A percentile compares a stretch with the other conserved stretches of the same genome.
These are phyloP conservation scores for Cadophora sp. DNA, from an alignment of 2,329 filamentous ascomycete genomes.

Conservation along the genomic window DNA sequence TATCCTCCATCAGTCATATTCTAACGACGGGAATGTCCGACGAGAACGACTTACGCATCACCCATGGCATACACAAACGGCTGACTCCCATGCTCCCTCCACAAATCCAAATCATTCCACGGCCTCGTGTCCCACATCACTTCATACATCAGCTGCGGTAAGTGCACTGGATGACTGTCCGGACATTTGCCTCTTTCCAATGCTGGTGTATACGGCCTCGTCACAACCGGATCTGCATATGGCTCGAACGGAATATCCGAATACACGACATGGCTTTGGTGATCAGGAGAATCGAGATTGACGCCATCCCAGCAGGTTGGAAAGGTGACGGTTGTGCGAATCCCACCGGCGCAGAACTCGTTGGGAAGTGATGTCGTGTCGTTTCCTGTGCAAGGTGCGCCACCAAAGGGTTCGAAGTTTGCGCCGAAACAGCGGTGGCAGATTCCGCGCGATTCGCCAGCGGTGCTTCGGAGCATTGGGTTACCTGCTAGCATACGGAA, in stretches of 20 bases:
- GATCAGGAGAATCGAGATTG: slow-evolving; percentile 59
- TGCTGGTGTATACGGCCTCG: slow-evolving; percentile 43
- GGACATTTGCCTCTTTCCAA: slow-evolving; percentile 49
- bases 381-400: slow-evolving; percentile 45
- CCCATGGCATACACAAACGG: slow-evolving; percentile 19
- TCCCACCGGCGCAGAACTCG: slow-evolving; percentile 57
- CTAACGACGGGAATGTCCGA: not conserved
- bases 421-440: slow-evolving; percentile 61
- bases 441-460: slow-evolving; percentile 54
- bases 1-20: not conserved
- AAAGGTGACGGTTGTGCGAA: slow-evolving; percentile 62
- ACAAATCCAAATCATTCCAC: slow-evolving; percentile 53
- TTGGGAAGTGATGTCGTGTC: slow-evolving; percentile 59
- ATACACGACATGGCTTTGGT: slow-evolving; percentile 63
- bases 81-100: slow-evolving; percentile 51
- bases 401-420: slow-evolving; percentile 32
- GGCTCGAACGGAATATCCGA: slow-evolving; percentile 50
- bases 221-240: slow-evolving; percentile 29
- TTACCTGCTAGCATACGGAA: slow-evolving; percentile 55
- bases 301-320: slow-evolving; percentile 68
- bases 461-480: slow-evolving; percentile 47
- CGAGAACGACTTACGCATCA: slow-evolving; percentile 33
- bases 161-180: slow-evolving; percentile 56
- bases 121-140: slow-evolving; percentile 59
- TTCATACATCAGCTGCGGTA: slow-evolving; percentile 65